Conservation (phyloP, 192 early-diverging fungal genomes). For the Chytriomyces confervae region DNA sequence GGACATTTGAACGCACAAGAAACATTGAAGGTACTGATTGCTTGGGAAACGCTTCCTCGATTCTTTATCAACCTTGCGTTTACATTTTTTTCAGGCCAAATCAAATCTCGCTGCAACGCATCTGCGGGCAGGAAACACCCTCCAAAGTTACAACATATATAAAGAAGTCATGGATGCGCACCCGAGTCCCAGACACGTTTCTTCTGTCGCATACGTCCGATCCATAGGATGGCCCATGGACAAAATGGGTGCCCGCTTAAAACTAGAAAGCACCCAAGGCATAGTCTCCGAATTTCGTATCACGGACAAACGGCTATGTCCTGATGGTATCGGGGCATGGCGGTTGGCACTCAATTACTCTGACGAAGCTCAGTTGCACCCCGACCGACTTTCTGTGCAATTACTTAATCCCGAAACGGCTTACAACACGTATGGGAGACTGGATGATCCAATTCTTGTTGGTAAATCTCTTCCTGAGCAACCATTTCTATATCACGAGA, state of each 20-base stretch:
- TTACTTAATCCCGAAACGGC: conserved; percentile 10
- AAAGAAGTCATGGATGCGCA: background rate
- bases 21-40: background rate
- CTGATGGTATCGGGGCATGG: conserved; percentile 5
- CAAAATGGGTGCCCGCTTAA: background rate
- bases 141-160: background rate
- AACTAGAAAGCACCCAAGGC: background rate
- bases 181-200: conserved; percentile 1
- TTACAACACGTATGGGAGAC: conserved; percentile 9
- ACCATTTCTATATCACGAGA: conserved; percentile 19
- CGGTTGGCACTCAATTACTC: conserved; percentile 26
- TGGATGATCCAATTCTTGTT: conserved; percentile 22
- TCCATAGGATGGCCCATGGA: conserved; percentile 28
- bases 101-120: background rate
- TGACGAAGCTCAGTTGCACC: conserved; percentile 4
- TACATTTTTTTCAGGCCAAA: background rate
- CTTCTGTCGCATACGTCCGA: conserved; percentile 13
- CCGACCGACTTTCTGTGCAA: background rate
- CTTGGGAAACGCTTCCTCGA: too few relatives aligned
- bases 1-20: background rate
- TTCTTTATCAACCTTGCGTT: background rate
- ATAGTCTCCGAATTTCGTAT: background rate
- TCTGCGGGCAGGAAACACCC: background rate
- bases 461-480: conserved; percentile 13
- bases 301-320: background rate